Evolutionary conservation across 345 rosid species (phyloP), one percentile per base, ranked within the genome.

Genomic region (Barbarea vulgaris): DNA sequence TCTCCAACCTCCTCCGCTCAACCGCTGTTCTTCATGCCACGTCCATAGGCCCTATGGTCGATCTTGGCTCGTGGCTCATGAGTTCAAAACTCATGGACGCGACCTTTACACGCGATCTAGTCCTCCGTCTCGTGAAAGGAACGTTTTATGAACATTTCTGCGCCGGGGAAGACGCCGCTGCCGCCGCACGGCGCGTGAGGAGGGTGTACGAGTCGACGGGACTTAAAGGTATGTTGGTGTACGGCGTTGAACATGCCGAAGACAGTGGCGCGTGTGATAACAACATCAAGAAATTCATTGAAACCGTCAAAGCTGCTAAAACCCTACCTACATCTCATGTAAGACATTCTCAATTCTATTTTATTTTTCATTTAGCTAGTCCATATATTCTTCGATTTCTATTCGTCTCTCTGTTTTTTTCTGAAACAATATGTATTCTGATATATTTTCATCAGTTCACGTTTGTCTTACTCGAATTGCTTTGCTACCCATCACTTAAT

Each of bases 101-200:
- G 6, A 64, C 75, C 10, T 7, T 80, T n/a, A 55, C 81, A 9
- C 85, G 95, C 0, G 85, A 78, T 4, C 12, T 73, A 6, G 71
- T 94, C 27, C 54, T 83, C 25, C 39, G 54, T 42, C 6, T 69
- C 11, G 73, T 91, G 0, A 83, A 82, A 76, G 77, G 70, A n/a
- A 91, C 88, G n/a, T 85, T 91, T 55, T 91, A 82, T 22, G 88
- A 88, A 54, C 98, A 94, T 71, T 94, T 94, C 47, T 91, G 94
- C 9, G 97, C 89, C 0, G 98, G 98, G 0, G 97, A 91, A 73
- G 73, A 71, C 13, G 70, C 78, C 0, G 48, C 12, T 4, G 87
- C 82, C 61, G 93, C 85, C 0, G 83, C 52, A 10, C 27, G 67
- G 47, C 79, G 82, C 41, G 77, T 87, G 10, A 59, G 31, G 70